Percentiles rank a stretch among this genome's conserved stretches.
These are phyloP conservation scores for Colletotrichum costaricense DNA, from an alignment of 2,329 filamentous ascomycete species.

Conservation along the genomic window DNA sequence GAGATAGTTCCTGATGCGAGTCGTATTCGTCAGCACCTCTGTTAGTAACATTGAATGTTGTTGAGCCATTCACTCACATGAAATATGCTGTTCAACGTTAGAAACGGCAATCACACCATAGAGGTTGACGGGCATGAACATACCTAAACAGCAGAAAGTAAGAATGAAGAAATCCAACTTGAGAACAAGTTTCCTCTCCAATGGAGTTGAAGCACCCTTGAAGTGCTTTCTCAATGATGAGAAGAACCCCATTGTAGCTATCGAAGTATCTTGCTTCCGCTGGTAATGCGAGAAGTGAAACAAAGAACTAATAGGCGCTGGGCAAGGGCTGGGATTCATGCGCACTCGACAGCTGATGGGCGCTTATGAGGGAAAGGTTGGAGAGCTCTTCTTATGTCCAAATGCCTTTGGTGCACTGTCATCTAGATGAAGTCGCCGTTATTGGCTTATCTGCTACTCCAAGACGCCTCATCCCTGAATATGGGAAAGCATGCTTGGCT, in stretches of 20 bases:
- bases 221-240: slow-evolving; percentile 5
- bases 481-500: no score
- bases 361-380: no score
- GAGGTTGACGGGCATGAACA: no score
- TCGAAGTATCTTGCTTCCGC: neutral
- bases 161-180: slow-evolving; percentile 22
- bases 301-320: no score
- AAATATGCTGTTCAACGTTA: neutral
- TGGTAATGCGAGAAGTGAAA: neutral
- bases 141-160: slow-evolving; percentile 8
- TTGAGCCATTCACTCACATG: neutral
- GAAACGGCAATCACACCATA: no score
- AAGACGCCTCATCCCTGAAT: no score
- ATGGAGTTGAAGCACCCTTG: neutral
- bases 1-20: slow-evolving; percentile 3
- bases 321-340: no score
- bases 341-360: no score
- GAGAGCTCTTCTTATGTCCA: no score
- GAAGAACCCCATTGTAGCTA: neutral
- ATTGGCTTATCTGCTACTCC: no score
- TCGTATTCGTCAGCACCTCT: neutral
- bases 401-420: no score
- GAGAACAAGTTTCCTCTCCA: slow-evolving; percentile 4
- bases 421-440: no score
- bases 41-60: neutral